Evolutionary conservation across 2,329 filamentous ascomycete species (phyloP), one percentile per base, ranked within the genome.

Genomic region (Aspergillus aculeatus): DNA sequence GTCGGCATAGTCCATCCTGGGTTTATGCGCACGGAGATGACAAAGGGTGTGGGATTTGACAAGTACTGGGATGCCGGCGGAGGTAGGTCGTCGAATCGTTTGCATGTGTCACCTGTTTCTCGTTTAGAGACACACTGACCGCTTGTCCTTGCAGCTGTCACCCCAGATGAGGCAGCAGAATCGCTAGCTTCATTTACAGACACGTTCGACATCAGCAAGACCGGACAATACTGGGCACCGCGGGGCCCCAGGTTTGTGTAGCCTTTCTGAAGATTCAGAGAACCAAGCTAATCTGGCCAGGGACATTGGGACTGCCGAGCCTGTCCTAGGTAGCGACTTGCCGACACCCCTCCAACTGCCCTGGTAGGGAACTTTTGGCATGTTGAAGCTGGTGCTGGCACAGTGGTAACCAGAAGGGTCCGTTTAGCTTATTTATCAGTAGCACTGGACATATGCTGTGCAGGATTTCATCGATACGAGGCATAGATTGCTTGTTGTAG

Each of bases 11-110:
- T 91, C 12, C 89, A 92, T 72, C 88, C 89, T 0, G 88, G 88
- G 1, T 90, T 90, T 70, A 90, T 90, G 87, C 78, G 87, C 52
- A 78, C 88, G 10, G 87, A 90, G 65, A 91, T 91, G 89, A 91
- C 89, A 7, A 84, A 81, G 66, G 79, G 83, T 1, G 89, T 91
- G 16, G 89, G 88, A 0, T 91, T 90, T 69, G 88, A 91, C 71
- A 85, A 89, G 74, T 90, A 82, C 70, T 91, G 88, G 87, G 87
- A 90, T 66, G 82, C 78, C 35, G 87, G 87, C 47, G 87, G 87
- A 63, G 82, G 83, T 85, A 63, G 71, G 79, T 71, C 38, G 6
- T 11, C 32, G 14, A 31, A 9, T 7, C 16, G 6, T 19, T 44
- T 44, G 38, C 38, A 44, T 44, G 38, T 50, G 12, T 10, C 50